A percentile compares a stretch with the other conserved stretches of the same genome.
Conservation (phyloP, 805 yeast genomes). For the Starmera quercuum region DNA sequence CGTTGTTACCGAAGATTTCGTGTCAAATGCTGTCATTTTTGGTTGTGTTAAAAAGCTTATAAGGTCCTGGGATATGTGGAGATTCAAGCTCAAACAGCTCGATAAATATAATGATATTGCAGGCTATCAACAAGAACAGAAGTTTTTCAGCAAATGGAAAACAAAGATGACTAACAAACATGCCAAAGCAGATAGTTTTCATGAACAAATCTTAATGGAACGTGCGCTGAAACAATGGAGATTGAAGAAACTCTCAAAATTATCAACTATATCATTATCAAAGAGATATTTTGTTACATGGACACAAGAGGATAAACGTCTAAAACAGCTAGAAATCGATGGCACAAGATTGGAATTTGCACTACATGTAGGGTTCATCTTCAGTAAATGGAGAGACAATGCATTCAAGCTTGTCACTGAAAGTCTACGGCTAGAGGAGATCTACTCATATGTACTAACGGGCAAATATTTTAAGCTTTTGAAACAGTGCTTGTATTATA, state of each 20-base stretch:
- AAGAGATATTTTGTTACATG: slow-evolving; percentile 6
- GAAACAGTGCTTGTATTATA: slow-evolving; percentile 4
- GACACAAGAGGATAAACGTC: slow-evolving; percentile 1
- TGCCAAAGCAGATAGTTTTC: slow-evolving; percentile 3
- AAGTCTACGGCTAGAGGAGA: background rate
- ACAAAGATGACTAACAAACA: slow-evolving; percentile 1
- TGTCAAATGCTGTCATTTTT: slow-evolving; percentile 14
- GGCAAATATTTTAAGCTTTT: slow-evolving; percentile 5
- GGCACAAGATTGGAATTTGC: slow-evolving; percentile 10
- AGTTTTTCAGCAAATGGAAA: slow-evolving; percentile 12
- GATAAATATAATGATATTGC: slow-evolving; percentile 7
- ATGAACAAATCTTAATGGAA: slow-evolving; percentile 2
- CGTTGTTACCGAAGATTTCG: slow-evolving; percentile 10
- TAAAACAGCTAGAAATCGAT: slow-evolving; percentile 4
- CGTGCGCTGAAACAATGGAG: slow-evolving; percentile 8
- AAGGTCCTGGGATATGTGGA: slow-evolving; percentile 16
- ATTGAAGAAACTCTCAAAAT: background rate
- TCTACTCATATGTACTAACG: background rate
- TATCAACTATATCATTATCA: background rate
- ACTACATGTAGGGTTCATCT: slow-evolving; percentile 18
- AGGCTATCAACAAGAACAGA: slow-evolving; percentile 6
- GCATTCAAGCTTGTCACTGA: background rate
- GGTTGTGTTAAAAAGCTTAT: slow-evolving; percentile 6
- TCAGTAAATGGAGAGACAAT: slow-evolving; percentile 15
- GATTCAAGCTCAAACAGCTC: slow-evolving; percentile 6